Evolutionary conservation across 2,329 filamentous ascomycete genomes (phyloP).

Genomic region (Fusarium solani-melongenae): DNA sequence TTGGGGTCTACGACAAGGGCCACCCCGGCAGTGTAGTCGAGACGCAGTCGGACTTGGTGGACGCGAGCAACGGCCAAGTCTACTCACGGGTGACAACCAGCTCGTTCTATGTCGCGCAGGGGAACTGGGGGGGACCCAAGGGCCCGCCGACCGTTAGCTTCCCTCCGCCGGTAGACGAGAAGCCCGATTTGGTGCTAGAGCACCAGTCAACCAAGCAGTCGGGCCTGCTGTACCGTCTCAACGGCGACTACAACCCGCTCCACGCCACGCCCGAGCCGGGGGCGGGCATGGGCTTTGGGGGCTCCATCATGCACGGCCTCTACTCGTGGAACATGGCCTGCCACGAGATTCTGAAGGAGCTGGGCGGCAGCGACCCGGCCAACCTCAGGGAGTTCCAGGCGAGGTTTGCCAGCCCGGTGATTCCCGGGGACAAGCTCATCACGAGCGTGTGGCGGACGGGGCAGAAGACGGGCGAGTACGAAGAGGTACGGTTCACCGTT

Average conservation of each 20-base stretch:
- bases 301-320: constrained; percentile 88
- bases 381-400: constrained; percentile 92
- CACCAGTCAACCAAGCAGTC: constrained; percentile 79
- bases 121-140: constrained; percentile 89
- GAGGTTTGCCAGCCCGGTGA: constrained; percentile 85
- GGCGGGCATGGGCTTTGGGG: constrained; percentile 90
- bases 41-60: constrained; percentile 80
- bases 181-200: constrained; percentile 77
- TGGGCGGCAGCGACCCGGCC: constrained; percentile 81
- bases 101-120: constrained; percentile 83
- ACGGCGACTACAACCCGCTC: constrained; percentile 94
- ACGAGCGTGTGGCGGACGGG: constrained; percentile 86
- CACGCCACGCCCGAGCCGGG: constrained; percentile 89
- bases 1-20: constrained; percentile 92
- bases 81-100: constrained; percentile 77
- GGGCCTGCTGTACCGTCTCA: constrained; percentile 82
- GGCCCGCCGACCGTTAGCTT: constrained; percentile 83
- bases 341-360: constrained; percentile 76
- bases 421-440: constrained; percentile 83
- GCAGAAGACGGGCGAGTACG: constrained; percentile 71
- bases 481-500: constrained; percentile 86
- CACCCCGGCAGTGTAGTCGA: constrained; percentile 85
- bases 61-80: constrained; percentile 74
- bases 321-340: constrained; percentile 86
- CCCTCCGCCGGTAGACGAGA: constrained; percentile 76